Conservation (phyloP, 1,284 basidiomycete species). For the Ganoderma multipileum region DNA sequence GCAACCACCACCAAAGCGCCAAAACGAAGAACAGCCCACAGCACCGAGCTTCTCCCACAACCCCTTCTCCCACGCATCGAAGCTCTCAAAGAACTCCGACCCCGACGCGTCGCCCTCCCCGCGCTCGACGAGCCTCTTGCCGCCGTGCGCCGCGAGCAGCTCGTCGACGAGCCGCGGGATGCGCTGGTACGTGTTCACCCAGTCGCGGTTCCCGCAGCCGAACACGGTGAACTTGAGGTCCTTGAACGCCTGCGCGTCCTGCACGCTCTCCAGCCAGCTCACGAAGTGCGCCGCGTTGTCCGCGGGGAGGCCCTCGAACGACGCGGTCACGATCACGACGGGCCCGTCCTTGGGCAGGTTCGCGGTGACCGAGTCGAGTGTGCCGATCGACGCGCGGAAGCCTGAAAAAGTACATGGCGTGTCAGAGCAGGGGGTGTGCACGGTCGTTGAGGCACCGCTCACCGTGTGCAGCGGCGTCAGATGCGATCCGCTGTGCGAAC, state of each 20-base stretch:
- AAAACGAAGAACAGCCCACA: slow-evolving; percentile 32
- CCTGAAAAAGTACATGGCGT: slow-evolving; percentile 35
- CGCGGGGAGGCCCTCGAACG: slow-evolving; percentile 57
- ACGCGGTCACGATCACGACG: slow-evolving; percentile 55
- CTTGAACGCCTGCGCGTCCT: slow-evolving; percentile 38
- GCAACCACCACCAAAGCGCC: not conserved
- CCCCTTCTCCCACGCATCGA: slow-evolving; percentile 53
- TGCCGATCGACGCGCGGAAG: slow-evolving; percentile 48
- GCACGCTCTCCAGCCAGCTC: slow-evolving; percentile 44
- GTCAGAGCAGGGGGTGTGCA: too few relatives aligned
- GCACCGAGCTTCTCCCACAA: slow-evolving; percentile 49
- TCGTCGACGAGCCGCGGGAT: slow-evolving; percentile 54
- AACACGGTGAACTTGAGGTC: slow-evolving; percentile 55
- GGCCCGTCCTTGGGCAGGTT: slow-evolving; percentile 53
- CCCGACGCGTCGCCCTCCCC: slow-evolving; percentile 53
- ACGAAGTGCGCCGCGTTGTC: slow-evolving; percentile 57
- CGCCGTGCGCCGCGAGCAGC: slow-evolving; percentile 47
- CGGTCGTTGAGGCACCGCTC: too few relatives aligned
- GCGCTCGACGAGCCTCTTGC: slow-evolving; percentile 46
- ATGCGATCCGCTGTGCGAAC: slow-evolving; percentile 54
- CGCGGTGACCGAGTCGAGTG: slow-evolving; percentile 49
- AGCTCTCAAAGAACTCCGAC: slow-evolving; percentile 53
- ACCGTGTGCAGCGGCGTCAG: slow-evolving; percentile 49
- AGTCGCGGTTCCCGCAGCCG: slow-evolving; percentile 61
- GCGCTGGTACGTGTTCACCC: slow-evolving; percentile 58